Evolutionary conservation across 2,329 filamentous ascomycete species (phyloP), one percentile per base, ranked within the genome.

Genomic region (Cladosporium sphaerospermum): DNA sequence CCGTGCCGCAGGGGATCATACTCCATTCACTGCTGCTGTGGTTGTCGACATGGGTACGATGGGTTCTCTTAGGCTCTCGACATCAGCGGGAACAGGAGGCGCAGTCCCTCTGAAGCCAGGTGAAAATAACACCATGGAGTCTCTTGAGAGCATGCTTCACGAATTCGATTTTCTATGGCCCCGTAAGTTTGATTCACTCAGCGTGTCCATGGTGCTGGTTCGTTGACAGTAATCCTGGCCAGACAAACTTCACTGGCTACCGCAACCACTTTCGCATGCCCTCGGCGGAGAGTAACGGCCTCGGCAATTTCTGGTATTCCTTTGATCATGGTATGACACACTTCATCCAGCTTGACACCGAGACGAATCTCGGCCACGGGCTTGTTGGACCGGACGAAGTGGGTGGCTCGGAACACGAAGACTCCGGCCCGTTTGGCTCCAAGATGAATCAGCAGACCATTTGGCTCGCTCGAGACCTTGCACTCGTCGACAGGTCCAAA

Each of bases 241-340:
- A 2, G 1, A 45, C 14, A 32, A 77, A 77, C 64, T 77, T 74
- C 63, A 78, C 75, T 10, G 72, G 73, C 4, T 78, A 68, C 62
- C 72, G 75, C 56, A 67, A 78, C 62, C 74, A 75, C 44, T 79
- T 78, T 69, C 70, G 71, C 48, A 78, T 78, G 73, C 74, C 75
- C 1, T 74, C 74, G n/a, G 55, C 58, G 1, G 72, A 76, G 56
- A 71, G 68, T 8, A 72, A 73, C 2, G 76, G 76, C n/a, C 72
- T 78, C 10, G 69, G 73, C 51, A 78, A 77, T 67, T 75, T 78
- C 60, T 78, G 76, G 76, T 59, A 73, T 72, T 77, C 73, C 2
- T 79, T 77, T 57, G 75, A 79, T 64, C 76, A 78, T 57, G 76
- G 76, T 32, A 68, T 78, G 36, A 74, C 72, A 2, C 76, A 78